Percentiles rank a stretch among this genome's conserved stretches.
Evolutionary conservation across 306 rosid species (phyloP).

Genomic region (Prunus fruticosa): DNA sequence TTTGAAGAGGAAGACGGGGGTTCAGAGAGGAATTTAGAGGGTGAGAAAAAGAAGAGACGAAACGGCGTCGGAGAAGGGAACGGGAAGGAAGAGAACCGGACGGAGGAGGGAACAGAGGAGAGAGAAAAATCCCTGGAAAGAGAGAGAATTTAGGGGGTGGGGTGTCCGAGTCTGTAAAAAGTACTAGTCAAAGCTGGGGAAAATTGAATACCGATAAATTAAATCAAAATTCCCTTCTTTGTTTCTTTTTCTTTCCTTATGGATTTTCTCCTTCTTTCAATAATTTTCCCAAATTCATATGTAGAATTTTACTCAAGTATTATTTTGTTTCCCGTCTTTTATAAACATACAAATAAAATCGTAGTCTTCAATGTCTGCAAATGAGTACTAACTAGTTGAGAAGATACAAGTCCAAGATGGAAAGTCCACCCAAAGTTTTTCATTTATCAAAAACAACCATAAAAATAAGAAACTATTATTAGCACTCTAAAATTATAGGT

Average conservation of each 20-base stretch:
- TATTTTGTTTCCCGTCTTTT: not conserved
- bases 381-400: not conserved
- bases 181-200: constrained; percentile 62
- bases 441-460: too few species aligned
- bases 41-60: not conserved
- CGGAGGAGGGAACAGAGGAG: constrained; percentile 43
- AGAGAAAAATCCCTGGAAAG: constrained; percentile 51
- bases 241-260: not conserved
- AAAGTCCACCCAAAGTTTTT: too few species aligned
- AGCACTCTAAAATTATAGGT: too few species aligned
- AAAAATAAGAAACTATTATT: too few species aligned
- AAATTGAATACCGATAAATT: constrained; percentile 9
- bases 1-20: not conserved
- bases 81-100: constrained; percentile 2
- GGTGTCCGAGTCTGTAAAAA: constrained; percentile 29
- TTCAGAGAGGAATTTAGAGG: constrained; percentile 14
- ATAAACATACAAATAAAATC: not conserved
- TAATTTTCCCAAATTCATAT: not conserved
- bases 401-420: not conserved
- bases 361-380: not conserved
- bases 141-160: constrained; percentile 37
- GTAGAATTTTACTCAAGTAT: not conserved
- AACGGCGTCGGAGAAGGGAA: constrained; percentile 35
- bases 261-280: not conserved
- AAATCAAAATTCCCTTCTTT: not conserved